phyloP scores from a whole-genome alignment of 2,329 filamentous ascomycete species.

The Cercospora zeae-maydis region DNA sequence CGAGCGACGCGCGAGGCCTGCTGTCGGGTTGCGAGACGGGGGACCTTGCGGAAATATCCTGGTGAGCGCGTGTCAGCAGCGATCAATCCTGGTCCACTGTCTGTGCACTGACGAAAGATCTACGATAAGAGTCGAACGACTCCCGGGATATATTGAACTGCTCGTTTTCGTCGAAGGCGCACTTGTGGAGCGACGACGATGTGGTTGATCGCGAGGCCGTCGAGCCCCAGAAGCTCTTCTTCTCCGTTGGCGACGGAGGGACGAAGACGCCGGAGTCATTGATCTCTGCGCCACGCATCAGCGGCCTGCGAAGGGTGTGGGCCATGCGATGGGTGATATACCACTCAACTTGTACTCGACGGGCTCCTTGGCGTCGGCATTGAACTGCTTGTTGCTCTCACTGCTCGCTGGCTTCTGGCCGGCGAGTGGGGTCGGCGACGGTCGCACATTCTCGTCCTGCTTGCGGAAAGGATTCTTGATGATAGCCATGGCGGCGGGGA shows the following conservation, averaged over 20 bases:
- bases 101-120: conserved; percentile 80
- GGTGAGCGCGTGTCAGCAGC: conserved; percentile 38
- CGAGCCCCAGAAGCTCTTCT: conserved; percentile 70
- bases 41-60: conserved; percentile 89
- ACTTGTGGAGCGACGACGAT: conserved; percentile 55
- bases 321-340: conserved; percentile 32
- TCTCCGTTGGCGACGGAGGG: conserved; percentile 88
- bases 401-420: conserved; percentile 14
- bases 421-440: conserved; percentile 14
- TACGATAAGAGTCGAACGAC: conserved; percentile 93
- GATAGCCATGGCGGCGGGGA: conserved; percentile 34
- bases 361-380: conserved; percentile 41
- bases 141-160: conserved; percentile 93
- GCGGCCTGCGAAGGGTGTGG: neutral
- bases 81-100: neutral
- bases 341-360: conserved; percentile 54
- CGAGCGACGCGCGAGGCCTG: conserved; percentile 71
- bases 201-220: conserved; percentile 49
- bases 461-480: conserved; percentile 41
- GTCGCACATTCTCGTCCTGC: conserved; percentile 38
- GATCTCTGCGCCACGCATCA: conserved; percentile 61
- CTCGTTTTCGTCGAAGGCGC: conserved; percentile 75
- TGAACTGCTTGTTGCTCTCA: conserved; percentile 37
- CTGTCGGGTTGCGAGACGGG: conserved; percentile 60
- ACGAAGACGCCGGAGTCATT: conserved; percentile 94